phyloP scores from a whole-genome alignment of 352 stramenopile genomes.

The Peronosclerospora sorghi region DNA sequence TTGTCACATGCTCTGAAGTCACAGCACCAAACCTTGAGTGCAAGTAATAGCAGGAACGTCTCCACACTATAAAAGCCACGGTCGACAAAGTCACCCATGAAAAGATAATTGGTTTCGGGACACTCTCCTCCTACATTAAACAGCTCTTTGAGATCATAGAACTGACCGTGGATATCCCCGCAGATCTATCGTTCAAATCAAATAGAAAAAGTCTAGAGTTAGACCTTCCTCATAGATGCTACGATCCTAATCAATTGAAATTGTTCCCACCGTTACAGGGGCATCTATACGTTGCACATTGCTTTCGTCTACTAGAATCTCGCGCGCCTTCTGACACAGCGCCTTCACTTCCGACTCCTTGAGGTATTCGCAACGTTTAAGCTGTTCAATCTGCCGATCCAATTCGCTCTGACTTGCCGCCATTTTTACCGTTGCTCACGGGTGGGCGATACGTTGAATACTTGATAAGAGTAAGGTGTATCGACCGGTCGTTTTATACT shows the following conservation, averaged over 20 bases:
- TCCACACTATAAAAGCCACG: slow-evolving; percentile 99
- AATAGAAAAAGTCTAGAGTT: slow-evolving; percentile 2
- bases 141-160: slow-evolving; percentile 98
- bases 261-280: slow-evolving; percentile 90
- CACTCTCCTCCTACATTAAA: slow-evolving; percentile 98
- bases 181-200: slow-evolving; percentile 83
- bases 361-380: slow-evolving; percentile 97
- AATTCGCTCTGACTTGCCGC: slow-evolving; percentile 76
- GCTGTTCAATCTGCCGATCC: slow-evolving; percentile 82
- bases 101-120: slow-evolving; percentile 99
- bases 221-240: slow-evolving; percentile 3
- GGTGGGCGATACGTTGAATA: slow-evolving; percentile 4
- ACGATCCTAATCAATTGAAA: neutral
- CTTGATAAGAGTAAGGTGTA: slow-evolving; percentile 4
- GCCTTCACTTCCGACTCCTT: slow-evolving; percentile 97
- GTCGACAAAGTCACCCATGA: slow-evolving; percentile 99
- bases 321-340: slow-evolving; percentile 93
- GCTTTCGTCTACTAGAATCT: slow-evolving; percentile 98
- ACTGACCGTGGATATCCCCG: slow-evolving; percentile 99
- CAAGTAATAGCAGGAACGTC: slow-evolving; percentile 96
- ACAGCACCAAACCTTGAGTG: slow-evolving; percentile 86
- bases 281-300: slow-evolving; percentile 99
- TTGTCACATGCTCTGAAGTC: neutral
- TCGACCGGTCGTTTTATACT: slow-evolving; percentile 16
- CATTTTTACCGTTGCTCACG: slow-evolving; percentile 32